Evolutionary conservation across 2,329 filamentous ascomycete species (phyloP).

Genomic region (Tolypocladium cylindrosporum): DNA sequence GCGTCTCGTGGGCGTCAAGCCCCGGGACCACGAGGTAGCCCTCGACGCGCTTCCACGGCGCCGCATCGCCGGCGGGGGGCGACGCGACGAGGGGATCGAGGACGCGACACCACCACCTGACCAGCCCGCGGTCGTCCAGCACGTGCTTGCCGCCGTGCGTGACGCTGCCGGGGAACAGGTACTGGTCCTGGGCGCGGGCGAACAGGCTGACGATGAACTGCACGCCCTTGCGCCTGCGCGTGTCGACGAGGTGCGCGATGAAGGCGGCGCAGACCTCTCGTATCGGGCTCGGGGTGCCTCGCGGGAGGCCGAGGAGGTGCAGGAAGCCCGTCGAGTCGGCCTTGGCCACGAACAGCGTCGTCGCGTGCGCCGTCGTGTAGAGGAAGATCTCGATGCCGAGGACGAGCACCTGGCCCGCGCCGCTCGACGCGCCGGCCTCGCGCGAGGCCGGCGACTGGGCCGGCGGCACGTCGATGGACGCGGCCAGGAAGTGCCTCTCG

Average conservation of each 20-base stretch:
- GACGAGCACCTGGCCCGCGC: slow-evolving; percentile 49
- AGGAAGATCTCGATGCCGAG: slow-evolving; percentile 82
- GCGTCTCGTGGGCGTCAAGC: slow-evolving; percentile 69
- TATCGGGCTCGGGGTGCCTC: slow-evolving; percentile 60
- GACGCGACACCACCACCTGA: slow-evolving; percentile 93
- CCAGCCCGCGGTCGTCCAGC: slow-evolving; percentile 76
- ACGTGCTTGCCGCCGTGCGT: slow-evolving; percentile 83
- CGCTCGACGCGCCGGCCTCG: neutral
- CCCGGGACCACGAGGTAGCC: slow-evolving; percentile 85
- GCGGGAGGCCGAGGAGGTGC: slow-evolving; percentile 52
- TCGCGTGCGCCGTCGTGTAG: slow-evolving; percentile 71
- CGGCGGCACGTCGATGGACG: slow-evolving; percentile 32
- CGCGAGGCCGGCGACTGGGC: neutral
- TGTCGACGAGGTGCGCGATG: slow-evolving; percentile 61
- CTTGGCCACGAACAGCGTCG: slow-evolving; percentile 90
- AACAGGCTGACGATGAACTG: slow-evolving; percentile 81
- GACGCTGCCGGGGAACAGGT: slow-evolving; percentile 86
- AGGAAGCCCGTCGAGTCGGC: slow-evolving; percentile 93
- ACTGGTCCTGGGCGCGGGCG: slow-evolving; percentile 83
- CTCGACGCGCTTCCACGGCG: slow-evolving; percentile 39
- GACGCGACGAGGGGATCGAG: slow-evolving; percentile 62
- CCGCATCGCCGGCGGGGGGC: slow-evolving; percentile 23
- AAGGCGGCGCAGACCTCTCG: slow-evolving; percentile 67
- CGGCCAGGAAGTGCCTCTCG: slow-evolving; percentile 66
- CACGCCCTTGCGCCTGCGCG: slow-evolving; percentile 52